Base-by-base conservation (phyloP, 176 grass and related monocot genomes). In the Secale cereale region DNA sequence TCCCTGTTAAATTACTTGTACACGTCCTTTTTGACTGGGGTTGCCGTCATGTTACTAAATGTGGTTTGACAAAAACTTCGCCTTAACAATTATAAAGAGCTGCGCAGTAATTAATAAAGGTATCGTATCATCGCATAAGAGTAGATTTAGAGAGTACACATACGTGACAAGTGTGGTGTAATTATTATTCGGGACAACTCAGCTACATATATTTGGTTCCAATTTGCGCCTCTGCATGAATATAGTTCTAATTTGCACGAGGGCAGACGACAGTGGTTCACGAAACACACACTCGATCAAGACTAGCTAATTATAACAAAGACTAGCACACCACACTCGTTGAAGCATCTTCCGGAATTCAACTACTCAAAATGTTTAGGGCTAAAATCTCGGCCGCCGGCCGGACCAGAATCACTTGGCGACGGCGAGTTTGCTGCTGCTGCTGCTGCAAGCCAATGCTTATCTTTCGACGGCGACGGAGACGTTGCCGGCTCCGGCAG, bases 381-480 rank as follows among this genome's bases (percentile, higher is more conserved):
- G 6, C 52, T 57, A 57, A 22, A 75, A 75, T 72, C 37, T 72
- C 37, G 37, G 36, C 37, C 36, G 12, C 36, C 37, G 69, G 5
- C 36, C 22, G 22, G 12, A 7, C n/a, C 2, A 7, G 36, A 12
- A 43, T 57, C 19, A 57, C 66, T 36, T 32, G n/a, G 73, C 67
- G 77, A 27, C 48, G 19, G 86, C 48, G 52, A 2, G 19, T 1
- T 57, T 57, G 52, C 52, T 22, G 50, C 50, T 57, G 52, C 52
- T 22, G 50, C 50, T 54, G 52, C 52, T 9, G 52, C 52, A 57
- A 57, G 52, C 52, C 22, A 43, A 8, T 52, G 33, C 70, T 28
- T 76, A 89, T 85, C 78, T 32, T 52, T 89, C 77, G 22, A 89
- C 71, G 37, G 60, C 63, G 88, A 85, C 29, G 17, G 77, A 46